Conservation (phyloP, 2,329 filamentous ascomycete genomes). For the Cadophora luteo-olivacea region DNA sequence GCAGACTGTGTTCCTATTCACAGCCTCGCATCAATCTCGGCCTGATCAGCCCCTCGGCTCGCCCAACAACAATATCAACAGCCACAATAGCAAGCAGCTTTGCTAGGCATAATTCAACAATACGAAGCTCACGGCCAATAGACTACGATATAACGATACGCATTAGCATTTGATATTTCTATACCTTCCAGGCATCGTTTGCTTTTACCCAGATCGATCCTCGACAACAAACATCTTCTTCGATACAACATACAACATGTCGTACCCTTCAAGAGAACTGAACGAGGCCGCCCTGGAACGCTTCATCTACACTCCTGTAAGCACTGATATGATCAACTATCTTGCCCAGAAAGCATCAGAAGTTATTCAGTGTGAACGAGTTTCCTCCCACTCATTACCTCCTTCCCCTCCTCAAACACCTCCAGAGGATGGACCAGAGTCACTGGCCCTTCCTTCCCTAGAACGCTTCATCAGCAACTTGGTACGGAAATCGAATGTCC, state of each 20-base stretch:
- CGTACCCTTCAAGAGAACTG: constrained; percentile 29
- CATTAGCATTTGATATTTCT: constrained; percentile 26
- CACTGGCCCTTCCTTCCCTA: constrained; percentile 70
- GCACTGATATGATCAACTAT: constrained; percentile 77
- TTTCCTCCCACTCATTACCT: constrained; percentile 55
- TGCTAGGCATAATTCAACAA: constrained; percentile 25
- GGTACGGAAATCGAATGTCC: constrained; percentile 91
- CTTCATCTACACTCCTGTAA: constrained; percentile 80
- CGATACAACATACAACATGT: constrained; percentile 29
- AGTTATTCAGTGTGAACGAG: constrained; percentile 80
- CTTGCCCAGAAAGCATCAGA: constrained; percentile 75
- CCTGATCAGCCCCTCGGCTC: constrained; percentile 17
- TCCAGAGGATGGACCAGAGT: constrained; percentile 47
- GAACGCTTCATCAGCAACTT: constrained; percentile 92
- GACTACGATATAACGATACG: constrained; percentile 19
- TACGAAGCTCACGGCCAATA: constrained; percentile 23
- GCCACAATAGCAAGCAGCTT: constrained; percentile 24
- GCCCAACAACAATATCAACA: constrained; percentile 18
- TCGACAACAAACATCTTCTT: constrained; percentile 15
- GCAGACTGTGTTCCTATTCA: constrained; percentile 18
- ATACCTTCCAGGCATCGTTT: constrained; percentile 12
- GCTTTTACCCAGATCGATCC: constrained; percentile 9
- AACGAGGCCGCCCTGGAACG: constrained; percentile 80
- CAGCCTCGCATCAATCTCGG: constrained; percentile 18
- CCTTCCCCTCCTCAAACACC: constrained; percentile 57